Base-by-base conservation (phyloP, 345 rosid species). In the Alliaria petiolata region DNA sequence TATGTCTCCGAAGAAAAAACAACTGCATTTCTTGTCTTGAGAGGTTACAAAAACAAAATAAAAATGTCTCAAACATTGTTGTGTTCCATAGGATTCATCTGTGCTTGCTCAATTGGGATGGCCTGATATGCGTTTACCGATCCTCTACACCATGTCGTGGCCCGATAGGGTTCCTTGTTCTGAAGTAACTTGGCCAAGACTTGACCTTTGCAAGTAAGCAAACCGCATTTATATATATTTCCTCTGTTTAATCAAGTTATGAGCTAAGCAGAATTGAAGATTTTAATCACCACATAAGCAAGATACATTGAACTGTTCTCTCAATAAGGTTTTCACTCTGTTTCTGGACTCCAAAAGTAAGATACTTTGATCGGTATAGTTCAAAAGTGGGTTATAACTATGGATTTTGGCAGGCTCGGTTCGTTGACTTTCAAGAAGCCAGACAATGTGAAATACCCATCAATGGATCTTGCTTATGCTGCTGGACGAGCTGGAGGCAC, bases 401-500 rank as follows among this genome's bases (percentile, higher is more conserved):
- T 22, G 60, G 58, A 4, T 54, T 49, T 74, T 58, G 54, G 74
- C 90, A 91, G 99, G 81, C 89, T 85, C 10, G 99, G 96, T 62
- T 86, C 99, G 10, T 77, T 95, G 75, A 91, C 99, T 25, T 91
- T 95, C 74, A 85, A 83, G 84, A 79, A 87, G 45, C 98, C 99
- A 2, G 96, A 89, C 81, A 87, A 87, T 40, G 87, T 84, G 52
- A 95, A 95, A 74, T 95, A 88, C 65, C 99, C 98, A 20, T 95
- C 99, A 20, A 85, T 95, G 96, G 86, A 87, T 69, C 98, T 95
- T 76, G 92, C 93, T 54, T 95, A 91, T 73, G 82, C 99, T 28
- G 99, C 99, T 30, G 99, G 96, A 79, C 81, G 93, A 71, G 93
- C 99, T 16, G 99, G 98, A 78, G 99, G 99, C 65, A 95, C 99